Conservation (phyloP, 768 basidiomycete genomes). For the Russula sp. region DNA sequence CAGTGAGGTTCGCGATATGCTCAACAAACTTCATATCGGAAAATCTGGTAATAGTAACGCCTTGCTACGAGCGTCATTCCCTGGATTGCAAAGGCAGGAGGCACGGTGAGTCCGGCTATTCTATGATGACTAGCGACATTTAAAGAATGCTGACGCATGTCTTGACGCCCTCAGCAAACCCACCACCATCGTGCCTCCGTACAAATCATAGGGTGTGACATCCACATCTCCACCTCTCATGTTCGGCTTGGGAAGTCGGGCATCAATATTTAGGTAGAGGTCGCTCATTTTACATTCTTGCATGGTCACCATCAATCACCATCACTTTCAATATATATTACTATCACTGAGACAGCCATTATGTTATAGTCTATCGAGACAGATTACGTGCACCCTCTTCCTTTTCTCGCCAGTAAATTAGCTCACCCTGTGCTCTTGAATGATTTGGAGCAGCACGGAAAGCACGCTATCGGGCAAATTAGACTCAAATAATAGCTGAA, state of each 20-base stretch:
- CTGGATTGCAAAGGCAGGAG: conserved; percentile 41
- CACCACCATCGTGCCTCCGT: conserved; percentile 28
- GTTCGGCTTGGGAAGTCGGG: neutral
- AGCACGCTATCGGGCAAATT: conserved; percentile 40
- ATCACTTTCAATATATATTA: neutral
- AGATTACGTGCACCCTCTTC: conserved; percentile 66
- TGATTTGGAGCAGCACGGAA: conserved; percentile 62
- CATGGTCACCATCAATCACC: neutral
- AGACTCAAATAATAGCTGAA: neutral
- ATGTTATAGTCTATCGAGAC: conserved; percentile 22
- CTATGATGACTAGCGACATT: neutral
- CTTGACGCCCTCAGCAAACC: neutral
- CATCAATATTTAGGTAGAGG: neutral
- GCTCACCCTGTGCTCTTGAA: conserved; percentile 78
- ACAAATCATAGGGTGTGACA: conserved; percentile 25
- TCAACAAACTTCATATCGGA: conserved; percentile 78
- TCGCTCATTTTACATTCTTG: neutral
- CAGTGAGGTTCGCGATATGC: conserved; percentile 71
- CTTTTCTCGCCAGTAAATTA: conserved; percentile 78
- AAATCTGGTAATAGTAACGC: conserved; percentile 47
- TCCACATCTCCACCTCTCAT: neutral
- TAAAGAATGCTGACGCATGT: neutral
- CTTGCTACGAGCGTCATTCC: conserved; percentile 68
- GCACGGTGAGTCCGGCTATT: conserved; percentile 30
- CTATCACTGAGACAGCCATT: neutral